Percentiles rank a stretch among this genome's conserved stretches.
Conservation (phyloP, 2,329 filamentous ascomycete genomes). For the Microsporum ferrugineum region DNA sequence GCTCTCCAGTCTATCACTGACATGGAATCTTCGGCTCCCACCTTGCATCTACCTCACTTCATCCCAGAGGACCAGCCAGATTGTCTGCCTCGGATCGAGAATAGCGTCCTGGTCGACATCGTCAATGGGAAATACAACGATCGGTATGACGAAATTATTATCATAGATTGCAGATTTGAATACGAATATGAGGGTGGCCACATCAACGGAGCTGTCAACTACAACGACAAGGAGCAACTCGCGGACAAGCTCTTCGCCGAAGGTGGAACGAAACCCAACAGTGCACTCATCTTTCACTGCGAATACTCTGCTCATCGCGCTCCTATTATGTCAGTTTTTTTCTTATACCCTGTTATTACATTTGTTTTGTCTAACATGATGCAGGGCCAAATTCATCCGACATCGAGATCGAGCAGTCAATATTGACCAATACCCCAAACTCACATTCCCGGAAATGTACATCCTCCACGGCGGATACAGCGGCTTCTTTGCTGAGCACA, state of each 20-base stretch:
- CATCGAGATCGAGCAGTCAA: slow-evolving; percentile 79
- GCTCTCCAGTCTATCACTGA: slow-evolving; percentile 68
- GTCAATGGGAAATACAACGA: slow-evolving; percentile 73
- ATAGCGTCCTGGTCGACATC: slow-evolving; percentile 71
- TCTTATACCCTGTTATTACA: background rate
- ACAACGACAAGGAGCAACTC: slow-evolving; percentile 88
- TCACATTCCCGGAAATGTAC: slow-evolving; percentile 95
- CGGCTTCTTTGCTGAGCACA: slow-evolving; percentile 72
- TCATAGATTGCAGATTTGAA: slow-evolving; percentile 96
- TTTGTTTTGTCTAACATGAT: slow-evolving; percentile 8
- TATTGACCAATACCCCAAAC: slow-evolving; percentile 68
- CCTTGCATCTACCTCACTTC: slow-evolving; percentile 72
- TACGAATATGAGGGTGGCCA: slow-evolving; percentile 97
- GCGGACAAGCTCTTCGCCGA: slow-evolving; percentile 63
- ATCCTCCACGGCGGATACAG: slow-evolving; percentile 96
- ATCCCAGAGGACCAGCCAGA: slow-evolving; percentile 68
- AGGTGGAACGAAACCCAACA: slow-evolving; percentile 54
- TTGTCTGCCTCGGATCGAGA: slow-evolving; percentile 75
- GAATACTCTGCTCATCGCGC: slow-evolving; percentile 96
- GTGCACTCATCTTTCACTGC: slow-evolving; percentile 87
- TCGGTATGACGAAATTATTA: slow-evolving; percentile 65
- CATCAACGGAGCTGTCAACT: slow-evolving; percentile 86
- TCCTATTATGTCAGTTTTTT: slow-evolving; percentile 60
- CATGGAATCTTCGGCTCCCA: slow-evolving; percentile 57
- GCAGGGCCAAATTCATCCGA: slow-evolving; percentile 72